Conservation (phyloP, 257 asterid genomes). For the Datura wrightii region DNA sequence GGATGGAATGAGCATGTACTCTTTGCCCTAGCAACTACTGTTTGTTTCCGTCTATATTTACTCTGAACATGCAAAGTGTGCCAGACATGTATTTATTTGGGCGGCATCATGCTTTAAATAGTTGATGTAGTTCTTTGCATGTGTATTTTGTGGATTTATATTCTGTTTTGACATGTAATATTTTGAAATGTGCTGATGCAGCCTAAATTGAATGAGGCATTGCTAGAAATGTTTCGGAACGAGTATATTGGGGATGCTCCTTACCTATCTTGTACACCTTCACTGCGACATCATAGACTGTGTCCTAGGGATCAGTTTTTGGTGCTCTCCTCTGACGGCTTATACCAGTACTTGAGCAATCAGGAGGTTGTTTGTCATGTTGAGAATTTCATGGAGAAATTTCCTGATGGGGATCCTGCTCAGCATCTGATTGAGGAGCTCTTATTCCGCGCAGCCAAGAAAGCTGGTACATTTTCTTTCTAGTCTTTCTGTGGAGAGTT, state of each 20-base stretch:
- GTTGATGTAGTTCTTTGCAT: constrained; percentile 1
- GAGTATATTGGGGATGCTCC: constrained; percentile 37
- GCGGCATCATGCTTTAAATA: background rate
- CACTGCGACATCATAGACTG: constrained; percentile 37
- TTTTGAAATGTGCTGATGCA: constrained; percentile 28
- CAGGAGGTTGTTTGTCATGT: constrained; percentile 39
- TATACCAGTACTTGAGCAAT: constrained; percentile 39
- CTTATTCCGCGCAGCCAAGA: constrained; percentile 39
- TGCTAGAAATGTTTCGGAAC: constrained; percentile 38
- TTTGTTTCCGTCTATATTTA: background rate
- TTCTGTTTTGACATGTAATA: constrained; percentile 20
- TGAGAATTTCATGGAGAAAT: constrained; percentile 34
- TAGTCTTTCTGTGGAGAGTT: background rate
- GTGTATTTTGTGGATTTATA: background rate
- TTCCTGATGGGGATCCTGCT: constrained; percentile 39
- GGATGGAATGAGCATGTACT: background rate
- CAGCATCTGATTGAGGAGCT: constrained; percentile 42
- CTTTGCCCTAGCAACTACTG: background rate
- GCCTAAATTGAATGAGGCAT: constrained; percentile 40
- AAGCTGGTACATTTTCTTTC: constrained; percentile 36
- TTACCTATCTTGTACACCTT: constrained; percentile 37
- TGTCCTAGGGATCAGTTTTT: constrained; percentile 36
- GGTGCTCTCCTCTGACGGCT: constrained; percentile 42
- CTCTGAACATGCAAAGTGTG: background rate
- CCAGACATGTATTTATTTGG: background rate